Evolutionary conservation across 1,284 basidiomycete species (phyloP).

Genomic region (Vanrija sp.): DNA sequence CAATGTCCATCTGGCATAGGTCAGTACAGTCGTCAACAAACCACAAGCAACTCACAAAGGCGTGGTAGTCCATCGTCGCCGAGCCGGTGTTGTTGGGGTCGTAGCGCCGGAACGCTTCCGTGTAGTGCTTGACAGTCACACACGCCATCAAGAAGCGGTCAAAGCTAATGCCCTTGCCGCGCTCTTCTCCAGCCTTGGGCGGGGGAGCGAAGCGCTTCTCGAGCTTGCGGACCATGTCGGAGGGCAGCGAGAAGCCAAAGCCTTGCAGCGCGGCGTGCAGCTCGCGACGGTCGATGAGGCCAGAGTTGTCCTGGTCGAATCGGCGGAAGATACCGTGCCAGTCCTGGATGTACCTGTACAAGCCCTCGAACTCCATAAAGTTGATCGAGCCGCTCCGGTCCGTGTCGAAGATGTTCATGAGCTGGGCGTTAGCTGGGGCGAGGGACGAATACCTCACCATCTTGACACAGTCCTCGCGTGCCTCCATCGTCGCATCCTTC

Average conservation of each 20-base stretch:
- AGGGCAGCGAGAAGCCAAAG: slow-evolving; percentile 48
- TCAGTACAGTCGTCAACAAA: not conserved
- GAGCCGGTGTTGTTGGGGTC: slow-evolving; percentile 39
- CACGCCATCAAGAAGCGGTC: slow-evolving; percentile 51
- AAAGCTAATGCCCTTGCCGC: slow-evolving; percentile 41
- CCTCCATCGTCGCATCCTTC: slow-evolving; percentile 47
- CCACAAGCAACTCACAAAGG: slow-evolving; percentile 34
- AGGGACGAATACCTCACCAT: slow-evolving; percentile 34
- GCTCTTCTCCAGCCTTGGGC: slow-evolving; percentile 26
- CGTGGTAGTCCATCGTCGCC: slow-evolving; percentile 45
- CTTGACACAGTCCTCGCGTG: slow-evolving; percentile 50
- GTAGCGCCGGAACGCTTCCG: slow-evolving; percentile 46
- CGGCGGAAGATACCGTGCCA: slow-evolving; percentile 50
- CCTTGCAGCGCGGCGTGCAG: slow-evolving; percentile 47
- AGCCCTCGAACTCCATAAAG: slow-evolving; percentile 49
- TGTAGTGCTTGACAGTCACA: slow-evolving; percentile 51
- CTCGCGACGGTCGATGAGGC: slow-evolving; percentile 47
- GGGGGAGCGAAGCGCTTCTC: slow-evolving; percentile 48
- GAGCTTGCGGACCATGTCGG: slow-evolving; percentile 45
- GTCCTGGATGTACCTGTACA: slow-evolving; percentile 50
- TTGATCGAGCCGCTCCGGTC: slow-evolving; percentile 48
- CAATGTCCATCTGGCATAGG: slow-evolving; percentile 39
- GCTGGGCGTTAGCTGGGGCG: not conserved
- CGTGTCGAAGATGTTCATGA: slow-evolving; percentile 48
- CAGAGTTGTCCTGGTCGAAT: slow-evolving; percentile 47